Percentiles rank a stretch among this genome's conserved stretches.
phyloP scores from a whole-genome alignment of 345 rosid genomes.

The Raphanus sativus region DNA sequence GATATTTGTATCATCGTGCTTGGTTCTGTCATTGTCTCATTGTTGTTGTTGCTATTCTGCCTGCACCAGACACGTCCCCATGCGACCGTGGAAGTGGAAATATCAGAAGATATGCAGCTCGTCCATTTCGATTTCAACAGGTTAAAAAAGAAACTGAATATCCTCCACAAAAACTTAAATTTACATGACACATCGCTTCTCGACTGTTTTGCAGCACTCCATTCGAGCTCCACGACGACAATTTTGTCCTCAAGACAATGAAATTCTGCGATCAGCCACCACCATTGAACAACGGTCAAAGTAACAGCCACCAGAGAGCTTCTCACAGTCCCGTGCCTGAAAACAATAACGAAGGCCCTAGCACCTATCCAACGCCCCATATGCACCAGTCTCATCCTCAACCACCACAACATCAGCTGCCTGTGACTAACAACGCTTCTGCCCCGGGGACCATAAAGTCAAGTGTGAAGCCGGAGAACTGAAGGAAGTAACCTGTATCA shows the following conservation, averaged over 20 bases:
- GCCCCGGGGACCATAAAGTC: neutral
- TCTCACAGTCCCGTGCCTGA: constrained; percentile 34
- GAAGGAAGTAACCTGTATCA: neutral
- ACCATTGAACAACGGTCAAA: constrained; percentile 38
- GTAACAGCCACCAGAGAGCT: constrained; percentile 19
- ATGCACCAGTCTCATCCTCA: constrained; percentile 29
- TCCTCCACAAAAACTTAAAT: neutral
- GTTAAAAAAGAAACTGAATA: constrained; percentile 41
- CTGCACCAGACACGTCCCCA: constrained; percentile 81
- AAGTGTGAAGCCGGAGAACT: constrained; percentile 73
- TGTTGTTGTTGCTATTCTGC: neutral
- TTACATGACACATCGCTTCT: neutral
- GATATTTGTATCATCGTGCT: too few species aligned
- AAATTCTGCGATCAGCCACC: constrained; percentile 66
- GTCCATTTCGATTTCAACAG: constrained; percentile 98
- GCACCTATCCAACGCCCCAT: constrained; percentile 44
- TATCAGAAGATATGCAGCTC: constrained; percentile 99
- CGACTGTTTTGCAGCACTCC: constrained; percentile 74
- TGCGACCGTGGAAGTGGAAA: constrained; percentile 98
- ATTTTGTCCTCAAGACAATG: constrained; percentile 96
- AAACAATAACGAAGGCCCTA: constrained; percentile 56
- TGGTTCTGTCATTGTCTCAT: neutral
- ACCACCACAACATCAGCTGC: constrained; percentile 24
- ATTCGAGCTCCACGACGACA: constrained; percentile 97
- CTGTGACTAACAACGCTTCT: constrained; percentile 30